Base-by-base conservation (phyloP, 345 rosid genomes). In the Salix brachista region DNA sequence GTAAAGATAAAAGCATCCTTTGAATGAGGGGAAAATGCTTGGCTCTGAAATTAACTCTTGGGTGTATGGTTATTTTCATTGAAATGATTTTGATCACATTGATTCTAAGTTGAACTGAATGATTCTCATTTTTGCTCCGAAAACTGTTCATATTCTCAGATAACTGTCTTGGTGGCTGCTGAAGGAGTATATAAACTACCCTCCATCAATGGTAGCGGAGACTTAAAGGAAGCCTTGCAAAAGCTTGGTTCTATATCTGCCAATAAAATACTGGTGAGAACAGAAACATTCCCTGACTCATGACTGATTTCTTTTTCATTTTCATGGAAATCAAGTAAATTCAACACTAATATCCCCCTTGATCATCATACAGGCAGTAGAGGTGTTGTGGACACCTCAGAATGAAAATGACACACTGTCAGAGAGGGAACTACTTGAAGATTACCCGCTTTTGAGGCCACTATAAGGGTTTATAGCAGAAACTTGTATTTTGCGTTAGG, bases 301-400 rank as follows among this genome's bases (percentile, higher is more conserved):
- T 69, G 68, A 50, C 30, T 19, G 52, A 16, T 46, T 46, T 46
- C 52, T 46, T 3, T 46, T 46, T 46, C 14, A 46, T 46, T 14
- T 46, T 17, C 25, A 2, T 34, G 10, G 21, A 36, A 46, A 54
- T 66, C 67, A 42, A 66, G 62, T 69, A 73, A 32, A 76, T 74
- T 56, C 36, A 46, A 42, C 67, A 44, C 75, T 81, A 36, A 73
- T 34, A 28, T 62, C 37, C 70, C 70, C 64, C 67, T 85, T 72
- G 46, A 68, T 72, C 69, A 17, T 68, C 8, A 64, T 84, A 77
- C 88, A 95, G 98, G 98, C 96, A 34, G 98, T 93, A 30, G 98
- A 95, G 85, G 98, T 91, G 77, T 77, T 95, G 84, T 95, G 99
- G 99, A 93, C 98, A 52, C 97, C 99, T 16, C 98, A 95, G 79